Conservation (phyloP, 495 filamentous ascomycete genomes). For the Penicillium lividum region DNA sequence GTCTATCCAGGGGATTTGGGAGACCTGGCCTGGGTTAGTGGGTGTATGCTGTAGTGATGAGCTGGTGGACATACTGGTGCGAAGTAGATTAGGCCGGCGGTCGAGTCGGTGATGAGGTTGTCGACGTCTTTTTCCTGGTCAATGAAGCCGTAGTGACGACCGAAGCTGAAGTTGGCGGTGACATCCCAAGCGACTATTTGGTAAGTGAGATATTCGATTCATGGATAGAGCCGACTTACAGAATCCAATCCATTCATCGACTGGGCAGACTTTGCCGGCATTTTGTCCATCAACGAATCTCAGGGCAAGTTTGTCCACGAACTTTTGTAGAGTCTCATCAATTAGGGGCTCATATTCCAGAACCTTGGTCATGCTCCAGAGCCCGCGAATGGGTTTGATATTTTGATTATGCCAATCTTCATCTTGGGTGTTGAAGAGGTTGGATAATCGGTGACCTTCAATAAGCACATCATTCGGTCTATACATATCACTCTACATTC, state of each 20-base stretch:
- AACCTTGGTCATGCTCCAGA: conserved; percentile 43
- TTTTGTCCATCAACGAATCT: conserved; percentile 24
- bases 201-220: background rate
- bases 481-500: conserved; percentile 31
- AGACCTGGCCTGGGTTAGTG: conserved; percentile 21
- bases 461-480: conserved; percentile 24
- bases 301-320: conserved; percentile 24
- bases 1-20: conserved; percentile 52
- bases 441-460: conserved; percentile 26
- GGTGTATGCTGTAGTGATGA: background rate
- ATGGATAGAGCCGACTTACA: conserved; percentile 21
- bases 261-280: conserved; percentile 27
- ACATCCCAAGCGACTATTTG: conserved; percentile 44
- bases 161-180: conserved; percentile 43
- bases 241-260: conserved; percentile 45
- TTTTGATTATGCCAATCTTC: conserved; percentile 41
- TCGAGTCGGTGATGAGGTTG: conserved; percentile 28
- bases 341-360: conserved; percentile 32
- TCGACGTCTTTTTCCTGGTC: conserved; percentile 41
- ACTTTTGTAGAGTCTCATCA: conserved; percentile 26
- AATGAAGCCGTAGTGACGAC: conserved; percentile 41
- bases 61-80: conserved; percentile 18
- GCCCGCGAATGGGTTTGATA: conserved; percentile 31
- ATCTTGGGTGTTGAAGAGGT: conserved; percentile 45
- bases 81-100: conserved; percentile 21